A percentile compares a stretch with the other conserved stretches of the same genome.
These are phyloP conservation scores for Massariosphaeria phaeospora DNA, from an alignment of 495 filamentous ascomycete genomes.

Conservation along the genomic window DNA sequence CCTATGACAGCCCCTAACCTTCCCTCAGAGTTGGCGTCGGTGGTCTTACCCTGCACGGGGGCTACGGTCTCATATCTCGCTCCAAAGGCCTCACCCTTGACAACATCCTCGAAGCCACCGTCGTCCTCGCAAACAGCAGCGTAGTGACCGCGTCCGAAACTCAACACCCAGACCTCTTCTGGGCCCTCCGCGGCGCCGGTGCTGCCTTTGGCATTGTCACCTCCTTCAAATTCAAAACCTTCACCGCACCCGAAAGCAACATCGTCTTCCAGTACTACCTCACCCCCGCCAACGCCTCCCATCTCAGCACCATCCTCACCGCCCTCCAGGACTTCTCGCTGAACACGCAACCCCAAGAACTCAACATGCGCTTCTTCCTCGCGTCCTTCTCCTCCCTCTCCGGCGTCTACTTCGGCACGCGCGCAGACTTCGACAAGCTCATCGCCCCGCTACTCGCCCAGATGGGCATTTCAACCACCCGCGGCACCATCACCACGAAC, in stretches of 20 bases:
- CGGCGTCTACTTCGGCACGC: constrained; percentile 29
- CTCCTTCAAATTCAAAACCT: constrained; percentile 56
- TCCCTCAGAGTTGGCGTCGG: constrained; percentile 55
- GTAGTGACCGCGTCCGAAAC: constrained; percentile 43
- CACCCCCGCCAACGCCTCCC: background rate
- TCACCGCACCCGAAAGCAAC: constrained; percentile 48
- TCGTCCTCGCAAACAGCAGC: constrained; percentile 59
- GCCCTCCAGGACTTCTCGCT: constrained; percentile 22
- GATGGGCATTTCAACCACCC: constrained; percentile 3
- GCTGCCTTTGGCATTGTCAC: constrained; percentile 61
- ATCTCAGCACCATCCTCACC: constrained; percentile 4
- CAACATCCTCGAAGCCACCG: constrained; percentile 53
- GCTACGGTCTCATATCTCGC: constrained; percentile 57
- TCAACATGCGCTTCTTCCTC: constrained; percentile 28
- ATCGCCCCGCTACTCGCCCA: constrained; percentile 19
- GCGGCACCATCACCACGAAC: constrained; percentile 8
- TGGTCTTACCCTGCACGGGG: constrained; percentile 68
- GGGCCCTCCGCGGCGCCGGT: constrained; percentile 54
- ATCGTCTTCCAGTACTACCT: constrained; percentile 46
- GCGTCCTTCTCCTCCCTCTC: background rate
- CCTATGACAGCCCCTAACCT: constrained; percentile 32
- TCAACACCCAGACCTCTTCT: constrained; percentile 42
- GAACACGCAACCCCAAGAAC: constrained; percentile 18
- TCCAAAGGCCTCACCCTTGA: constrained; percentile 62
- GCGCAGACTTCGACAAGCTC: constrained; percentile 17